Evolutionary conservation across 805 yeast genomes (phyloP).

Genomic region (Barnettozyma pratensis): DNA sequence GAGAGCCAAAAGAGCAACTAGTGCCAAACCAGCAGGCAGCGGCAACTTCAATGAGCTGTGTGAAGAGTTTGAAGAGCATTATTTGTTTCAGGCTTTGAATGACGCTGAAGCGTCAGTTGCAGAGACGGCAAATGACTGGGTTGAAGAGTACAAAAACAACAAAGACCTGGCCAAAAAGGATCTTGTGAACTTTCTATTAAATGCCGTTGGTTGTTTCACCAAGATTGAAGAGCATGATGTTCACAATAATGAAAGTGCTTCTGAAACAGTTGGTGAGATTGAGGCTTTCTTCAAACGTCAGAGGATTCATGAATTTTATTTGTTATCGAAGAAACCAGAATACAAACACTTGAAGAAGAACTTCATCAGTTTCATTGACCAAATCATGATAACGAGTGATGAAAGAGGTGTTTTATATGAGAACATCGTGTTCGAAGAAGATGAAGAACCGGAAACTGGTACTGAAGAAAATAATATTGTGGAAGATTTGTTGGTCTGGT

Average conservation of each 20-base stretch:
- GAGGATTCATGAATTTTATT: conserved; percentile 63
- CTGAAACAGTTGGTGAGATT: conserved; percentile 68
- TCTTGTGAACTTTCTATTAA: conserved; percentile 61
- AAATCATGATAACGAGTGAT: conserved; percentile 46
- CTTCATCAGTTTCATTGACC: conserved; percentile 49
- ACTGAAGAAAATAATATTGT: conserved; percentile 33
- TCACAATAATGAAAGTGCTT: conserved; percentile 59
- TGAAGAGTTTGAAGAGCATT: conserved; percentile 42
- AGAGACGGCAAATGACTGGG: conserved; percentile 53
- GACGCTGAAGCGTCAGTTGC: conserved; percentile 44
- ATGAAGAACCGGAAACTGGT: conserved; percentile 29
- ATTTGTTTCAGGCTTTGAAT: conserved; percentile 45
- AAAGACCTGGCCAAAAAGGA: conserved; percentile 49
- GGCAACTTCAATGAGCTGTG: conserved; percentile 31
- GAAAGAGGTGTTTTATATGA: conserved; percentile 58
- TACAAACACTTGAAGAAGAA: conserved; percentile 47
- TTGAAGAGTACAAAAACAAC: conserved; percentile 43
- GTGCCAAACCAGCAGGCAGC: conserved; percentile 11
- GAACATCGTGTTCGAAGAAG: conserved; percentile 23
- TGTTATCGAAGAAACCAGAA: conserved; percentile 44
- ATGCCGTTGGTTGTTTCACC: conserved; percentile 67
- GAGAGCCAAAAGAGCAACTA: conserved; percentile 8
- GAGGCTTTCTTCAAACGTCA: conserved; percentile 59
- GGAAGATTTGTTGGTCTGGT: conserved; percentile 66
- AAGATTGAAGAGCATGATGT: conserved; percentile 74